phyloP scores from a whole-genome alignment of 768 basidiomycete species.

The Kwoniella heveanensis region DNA sequence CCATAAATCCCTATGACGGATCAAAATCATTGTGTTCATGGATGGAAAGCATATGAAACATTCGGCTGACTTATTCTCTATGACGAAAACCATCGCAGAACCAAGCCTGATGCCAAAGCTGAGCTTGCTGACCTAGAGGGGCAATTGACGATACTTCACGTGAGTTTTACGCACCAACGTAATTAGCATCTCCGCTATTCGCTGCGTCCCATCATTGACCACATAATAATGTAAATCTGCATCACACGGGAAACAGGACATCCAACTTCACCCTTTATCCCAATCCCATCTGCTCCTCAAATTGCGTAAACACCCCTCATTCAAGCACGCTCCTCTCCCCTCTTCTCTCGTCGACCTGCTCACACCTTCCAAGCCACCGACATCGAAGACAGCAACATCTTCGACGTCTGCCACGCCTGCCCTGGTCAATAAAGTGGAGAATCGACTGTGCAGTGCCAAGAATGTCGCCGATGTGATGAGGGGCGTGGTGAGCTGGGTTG shows the following conservation, averaged over 20 bases:
- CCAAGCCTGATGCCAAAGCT: conserved; percentile 45
- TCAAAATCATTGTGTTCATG: too few species aligned
- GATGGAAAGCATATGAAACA: too few species aligned
- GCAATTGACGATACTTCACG: conserved; percentile 70
- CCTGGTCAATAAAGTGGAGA: conserved; percentile 65
- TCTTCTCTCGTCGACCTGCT: conserved; percentile 16
- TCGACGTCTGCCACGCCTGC: conserved; percentile 23
- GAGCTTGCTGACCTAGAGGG: conserved; percentile 63
- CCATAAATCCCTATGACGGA: too few species aligned
- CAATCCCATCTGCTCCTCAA: conserved; percentile 70
- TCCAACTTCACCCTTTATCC: conserved; percentile 66
- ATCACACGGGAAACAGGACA: too few species aligned
- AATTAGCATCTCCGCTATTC: too few species aligned
- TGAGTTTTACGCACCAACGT: too few species aligned
- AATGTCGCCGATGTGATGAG: conserved; percentile 66
- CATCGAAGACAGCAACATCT: conserved; percentile 20
- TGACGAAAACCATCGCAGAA: conserved; percentile 25
- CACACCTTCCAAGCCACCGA: conserved; percentile 1
- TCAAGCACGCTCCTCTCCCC: conserved; percentile 56
- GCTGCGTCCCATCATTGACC: too few species aligned
- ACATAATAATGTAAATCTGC: too few species aligned
- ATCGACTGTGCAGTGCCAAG: conserved; percentile 75
- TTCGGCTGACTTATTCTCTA: too few species aligned
- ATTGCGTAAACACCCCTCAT: conserved; percentile 69
- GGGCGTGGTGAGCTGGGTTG: conserved; percentile 62